Conservation (phyloP, 495 filamentous ascomycete species). For the Penicillium turbatum region DNA sequence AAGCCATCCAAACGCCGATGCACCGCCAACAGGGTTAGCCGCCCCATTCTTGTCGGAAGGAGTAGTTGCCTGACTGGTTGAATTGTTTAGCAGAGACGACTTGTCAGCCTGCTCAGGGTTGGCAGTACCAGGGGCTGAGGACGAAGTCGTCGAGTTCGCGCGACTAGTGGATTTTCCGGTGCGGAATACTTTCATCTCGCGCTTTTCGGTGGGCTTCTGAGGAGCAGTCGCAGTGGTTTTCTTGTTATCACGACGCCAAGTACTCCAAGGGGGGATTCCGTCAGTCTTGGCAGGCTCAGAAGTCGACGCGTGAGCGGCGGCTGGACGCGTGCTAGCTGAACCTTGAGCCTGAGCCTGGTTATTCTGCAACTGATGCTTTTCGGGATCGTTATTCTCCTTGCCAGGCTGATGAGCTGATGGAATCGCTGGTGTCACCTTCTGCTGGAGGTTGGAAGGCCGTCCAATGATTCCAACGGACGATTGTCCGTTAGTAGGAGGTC, state of each 20-base stretch:
- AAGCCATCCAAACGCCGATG: conserved; percentile 96
- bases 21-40: conserved; percentile 81
- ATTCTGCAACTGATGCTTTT: conserved; percentile 27
- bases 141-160: conserved; percentile 29
- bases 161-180: conserved; percentile 53
- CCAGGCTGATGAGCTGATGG: conserved; percentile 25
- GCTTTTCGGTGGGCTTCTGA: conserved; percentile 41
- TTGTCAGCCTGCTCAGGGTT: conserved; percentile 24
- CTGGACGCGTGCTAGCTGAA: neutral
- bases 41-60: conserved; percentile 28
- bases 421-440: conserved; percentile 21
- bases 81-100: conserved; percentile 4
- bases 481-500: conserved; percentile 18
- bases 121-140: conserved; percentile 25
- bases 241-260: conserved; percentile 62
- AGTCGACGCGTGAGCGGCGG: conserved; percentile 26
- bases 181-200: conserved; percentile 76
- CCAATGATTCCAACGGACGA: conserved; percentile 30
- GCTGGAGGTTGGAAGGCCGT: conserved; percentile 9
- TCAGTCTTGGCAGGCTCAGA: conserved; percentile 41
- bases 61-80: conserved; percentile 22
- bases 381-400: conserved; percentile 37
- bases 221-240: conserved; percentile 29
- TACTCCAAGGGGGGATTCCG: conserved; percentile 55
- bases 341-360: neutral